Conservation (phyloP, 2,329 filamentous ascomycete species). For the Lasiodiplodia citricola region DNA sequence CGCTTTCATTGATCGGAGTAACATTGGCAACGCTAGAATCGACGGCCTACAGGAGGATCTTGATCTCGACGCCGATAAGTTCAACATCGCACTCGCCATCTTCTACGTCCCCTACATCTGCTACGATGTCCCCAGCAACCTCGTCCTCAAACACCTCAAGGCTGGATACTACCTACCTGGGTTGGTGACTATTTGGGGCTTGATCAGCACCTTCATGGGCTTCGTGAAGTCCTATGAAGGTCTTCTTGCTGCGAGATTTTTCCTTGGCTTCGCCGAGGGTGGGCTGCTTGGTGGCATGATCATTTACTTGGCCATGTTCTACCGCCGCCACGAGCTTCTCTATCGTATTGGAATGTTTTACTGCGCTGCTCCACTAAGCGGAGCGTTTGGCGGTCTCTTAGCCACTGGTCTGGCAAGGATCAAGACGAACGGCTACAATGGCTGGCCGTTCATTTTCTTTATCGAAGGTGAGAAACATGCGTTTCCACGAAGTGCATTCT, state of each 20-base stretch:
- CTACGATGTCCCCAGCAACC: conserved; percentile 49
- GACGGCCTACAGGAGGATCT: conserved; percentile 49
- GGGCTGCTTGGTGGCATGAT: conserved; percentile 49
- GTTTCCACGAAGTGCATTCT: neutral
- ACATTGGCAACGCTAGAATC: conserved; percentile 51
- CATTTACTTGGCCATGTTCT: conserved; percentile 51
- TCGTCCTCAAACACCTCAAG: conserved; percentile 47
- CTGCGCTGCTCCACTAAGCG: conserved; percentile 45
- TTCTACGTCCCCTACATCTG: conserved; percentile 54
- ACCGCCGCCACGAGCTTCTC: conserved; percentile 47
- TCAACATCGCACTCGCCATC: conserved; percentile 51
- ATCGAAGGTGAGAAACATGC: conserved; percentile 32
- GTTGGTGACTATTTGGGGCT: conserved; percentile 48
- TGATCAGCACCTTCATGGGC: conserved; percentile 48
- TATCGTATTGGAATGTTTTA: conserved; percentile 48
- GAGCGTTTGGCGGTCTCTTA: conserved; percentile 50
- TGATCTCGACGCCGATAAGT: conserved; percentile 46
- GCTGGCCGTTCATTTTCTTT: conserved; percentile 47
- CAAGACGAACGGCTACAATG: conserved; percentile 42
- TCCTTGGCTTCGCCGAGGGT: conserved; percentile 50
- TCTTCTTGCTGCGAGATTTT: conserved; percentile 47
- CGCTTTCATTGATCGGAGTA: conserved; percentile 54
- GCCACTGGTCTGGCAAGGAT: conserved; percentile 51
- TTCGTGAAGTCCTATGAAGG: conserved; percentile 49
- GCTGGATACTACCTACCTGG: conserved; percentile 49